Evolutionary conservation across 2,329 filamentous ascomycete genomes (phyloP).

Genomic region (Diplodia intermedia): DNA sequence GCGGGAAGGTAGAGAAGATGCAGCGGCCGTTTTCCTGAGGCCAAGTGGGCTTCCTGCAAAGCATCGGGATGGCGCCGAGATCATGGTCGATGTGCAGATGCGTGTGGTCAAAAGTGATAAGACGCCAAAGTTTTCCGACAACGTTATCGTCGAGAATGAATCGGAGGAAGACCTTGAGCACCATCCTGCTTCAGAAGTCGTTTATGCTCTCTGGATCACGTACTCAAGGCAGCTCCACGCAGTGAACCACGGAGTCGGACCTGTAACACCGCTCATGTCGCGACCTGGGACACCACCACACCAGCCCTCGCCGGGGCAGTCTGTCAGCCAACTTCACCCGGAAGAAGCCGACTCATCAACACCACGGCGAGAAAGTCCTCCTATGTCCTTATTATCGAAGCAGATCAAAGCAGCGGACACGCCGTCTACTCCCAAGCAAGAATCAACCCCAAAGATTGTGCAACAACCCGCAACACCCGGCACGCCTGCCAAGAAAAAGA

Average conservation of each 20-base stretch:
- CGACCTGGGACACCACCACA: slow-evolving; percentile 74
- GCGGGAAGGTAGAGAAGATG: slow-evolving; percentile 79
- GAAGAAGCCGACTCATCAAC: slow-evolving; percentile 46
- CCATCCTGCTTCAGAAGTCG: slow-evolving; percentile 70
- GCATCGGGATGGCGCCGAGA: slow-evolving; percentile 88
- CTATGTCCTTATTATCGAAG: slow-evolving; percentile 57
- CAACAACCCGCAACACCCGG: slow-evolving; percentile 20
- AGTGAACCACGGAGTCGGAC: slow-evolving; percentile 66
- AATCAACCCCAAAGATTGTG: neutral
- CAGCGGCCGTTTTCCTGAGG: slow-evolving; percentile 76
- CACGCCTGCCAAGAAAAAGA: slow-evolving; percentile 66
- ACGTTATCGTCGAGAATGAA: slow-evolving; percentile 68
- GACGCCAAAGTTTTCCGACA: slow-evolving; percentile 57
- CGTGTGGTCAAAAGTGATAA: slow-evolving; percentile 89
- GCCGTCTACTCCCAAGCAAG: slow-evolving; percentile 17
- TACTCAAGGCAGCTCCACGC: slow-evolving; percentile 93
- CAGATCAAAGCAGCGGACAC: slow-evolving; percentile 57
- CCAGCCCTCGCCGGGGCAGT: slow-evolving; percentile 80
- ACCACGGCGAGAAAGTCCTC: slow-evolving; percentile 42
- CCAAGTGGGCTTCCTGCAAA: slow-evolving; percentile 84
- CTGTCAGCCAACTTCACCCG: slow-evolving; percentile 51
- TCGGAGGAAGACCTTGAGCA: slow-evolving; percentile 55
- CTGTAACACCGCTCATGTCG: slow-evolving; percentile 68
- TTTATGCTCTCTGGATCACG: slow-evolving; percentile 96
- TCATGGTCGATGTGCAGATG: slow-evolving; percentile 96